Percentiles rank a stretch among this genome's conserved stretches.
Evolutionary conservation across 106 monocot species (phyloP).

Genomic region (Dioscorea zingiberensis): DNA sequence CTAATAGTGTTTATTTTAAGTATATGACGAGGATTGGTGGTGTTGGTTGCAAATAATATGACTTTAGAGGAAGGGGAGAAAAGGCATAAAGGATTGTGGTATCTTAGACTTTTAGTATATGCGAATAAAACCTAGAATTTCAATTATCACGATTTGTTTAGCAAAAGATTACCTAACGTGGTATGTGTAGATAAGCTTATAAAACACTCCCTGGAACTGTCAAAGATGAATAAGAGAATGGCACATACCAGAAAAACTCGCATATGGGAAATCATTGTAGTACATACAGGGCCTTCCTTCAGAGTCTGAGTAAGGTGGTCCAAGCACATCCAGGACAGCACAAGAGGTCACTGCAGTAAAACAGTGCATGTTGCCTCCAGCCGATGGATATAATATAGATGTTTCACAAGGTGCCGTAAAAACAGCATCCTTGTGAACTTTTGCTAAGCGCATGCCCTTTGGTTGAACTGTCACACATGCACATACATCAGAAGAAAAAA

Average conservation of each 20-base stretch:
- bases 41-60: not conserved
- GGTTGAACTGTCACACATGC: constrained; percentile 10
- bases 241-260: constrained; percentile 33
- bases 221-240: not conserved
- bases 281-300: constrained; percentile 81
- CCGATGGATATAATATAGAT: constrained; percentile 72
- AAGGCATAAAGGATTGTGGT: too few species aligned
- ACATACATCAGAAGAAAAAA: not conserved
- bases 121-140: not conserved
- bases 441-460: constrained; percentile 35
- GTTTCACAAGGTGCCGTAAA: constrained; percentile 80
- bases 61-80: too few species aligned
- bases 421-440: constrained; percentile 44
- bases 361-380: constrained; percentile 84
- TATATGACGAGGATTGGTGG: not conserved
- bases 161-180: not conserved
- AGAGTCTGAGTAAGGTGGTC: constrained; percentile 70
- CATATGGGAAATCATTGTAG: constrained; percentile 48
- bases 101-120: too few species aligned
- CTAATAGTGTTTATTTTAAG: too few species aligned
- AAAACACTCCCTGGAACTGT: not conserved
- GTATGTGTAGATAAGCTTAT: not conserved
- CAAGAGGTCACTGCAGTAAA: constrained; percentile 70
- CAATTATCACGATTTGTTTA: not conserved
- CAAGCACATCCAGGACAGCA: constrained; percentile 83